phyloP scores from a whole-genome alignment of 257 asterid species.

The Gardenia jasminoides region DNA sequence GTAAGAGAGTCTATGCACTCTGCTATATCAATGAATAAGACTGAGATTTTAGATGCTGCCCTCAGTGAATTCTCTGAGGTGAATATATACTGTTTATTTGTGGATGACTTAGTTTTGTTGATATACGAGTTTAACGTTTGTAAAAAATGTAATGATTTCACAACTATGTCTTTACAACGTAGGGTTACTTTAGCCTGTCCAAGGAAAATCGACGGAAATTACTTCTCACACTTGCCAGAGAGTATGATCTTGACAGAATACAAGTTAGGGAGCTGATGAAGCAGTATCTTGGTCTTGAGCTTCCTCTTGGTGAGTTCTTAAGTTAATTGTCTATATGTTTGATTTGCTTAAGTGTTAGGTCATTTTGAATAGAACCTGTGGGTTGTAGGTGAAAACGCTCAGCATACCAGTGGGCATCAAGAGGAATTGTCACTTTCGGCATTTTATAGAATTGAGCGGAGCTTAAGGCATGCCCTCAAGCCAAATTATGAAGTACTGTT shows the following conservation, averaged over 20 bases:
- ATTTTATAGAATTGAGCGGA: slow-evolving; percentile 80
- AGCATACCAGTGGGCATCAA: slow-evolving; percentile 44
- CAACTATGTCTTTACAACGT: slow-evolving; percentile 25
- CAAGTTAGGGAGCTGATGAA: slow-evolving; percentile 81
- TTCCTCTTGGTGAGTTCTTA: slow-evolving; percentile 60
- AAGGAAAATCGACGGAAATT: slow-evolving; percentile 50
- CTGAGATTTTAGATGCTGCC: slow-evolving; percentile 75
- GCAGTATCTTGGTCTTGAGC: slow-evolving; percentile 85
- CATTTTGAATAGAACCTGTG: neutral
- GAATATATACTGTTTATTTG: slow-evolving; percentile 1
- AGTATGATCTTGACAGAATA: slow-evolving; percentile 75
- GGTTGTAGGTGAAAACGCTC: slow-evolving; percentile 38
- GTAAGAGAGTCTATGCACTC: slow-evolving; percentile 68
- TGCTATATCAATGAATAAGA: slow-evolving; percentile 70
- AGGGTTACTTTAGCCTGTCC: slow-evolving; percentile 78
- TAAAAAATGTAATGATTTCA: neutral
- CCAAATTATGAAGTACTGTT: slow-evolving; percentile 88
- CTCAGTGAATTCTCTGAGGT: slow-evolving; percentile 81
- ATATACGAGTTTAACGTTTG: neutral
- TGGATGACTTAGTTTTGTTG: neutral
- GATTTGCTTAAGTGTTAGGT: neutral
- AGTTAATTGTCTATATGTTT: slow-evolving; percentile 8
- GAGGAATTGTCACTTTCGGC: slow-evolving; percentile 77
- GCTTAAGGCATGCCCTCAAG: slow-evolving; percentile 77
- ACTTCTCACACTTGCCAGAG: slow-evolving; percentile 64